Evolutionary conservation across 768 basidiomycete species (phyloP).

Genomic region (Holtermannia corniformis): DNA sequence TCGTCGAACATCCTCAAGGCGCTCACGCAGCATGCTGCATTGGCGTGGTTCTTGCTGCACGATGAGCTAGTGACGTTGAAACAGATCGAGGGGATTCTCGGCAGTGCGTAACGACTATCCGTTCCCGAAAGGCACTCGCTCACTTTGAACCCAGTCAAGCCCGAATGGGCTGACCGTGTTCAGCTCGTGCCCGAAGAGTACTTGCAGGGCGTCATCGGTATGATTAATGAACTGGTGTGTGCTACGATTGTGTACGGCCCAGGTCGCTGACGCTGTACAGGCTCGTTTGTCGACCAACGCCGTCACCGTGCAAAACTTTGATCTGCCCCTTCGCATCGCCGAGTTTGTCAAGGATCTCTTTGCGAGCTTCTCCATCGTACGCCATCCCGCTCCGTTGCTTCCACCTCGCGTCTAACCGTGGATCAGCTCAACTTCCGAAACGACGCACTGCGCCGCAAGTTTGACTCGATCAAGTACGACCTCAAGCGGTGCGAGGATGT

Average conservation of each 20-base stretch:
- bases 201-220: slow-evolving; percentile 43
- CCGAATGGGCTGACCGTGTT: slow-evolving; percentile 32
- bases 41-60: slow-evolving; percentile 38
- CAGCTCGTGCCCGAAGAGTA: slow-evolving; percentile 44
- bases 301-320: slow-evolving; percentile 44
- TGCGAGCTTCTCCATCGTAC: slow-evolving; percentile 40
- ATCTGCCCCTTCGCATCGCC: slow-evolving; percentile 41
- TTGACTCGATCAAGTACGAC: slow-evolving; percentile 45
- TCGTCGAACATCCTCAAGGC: slow-evolving; percentile 21
- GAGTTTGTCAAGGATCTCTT: slow-evolving; percentile 45
- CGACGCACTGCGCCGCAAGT: slow-evolving; percentile 43
- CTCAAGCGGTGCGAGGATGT: slow-evolving; percentile 45
- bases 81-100: slow-evolving; percentile 34
- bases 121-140: not conserved
- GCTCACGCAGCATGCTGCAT: slow-evolving; percentile 35
- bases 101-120: slow-evolving; percentile 28
- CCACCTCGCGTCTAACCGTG: slow-evolving; percentile 1
- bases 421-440: slow-evolving; percentile 44
- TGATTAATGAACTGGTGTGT: slow-evolving; percentile 43
- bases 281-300: slow-evolving; percentile 41
- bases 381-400: slow-evolving; percentile 1
- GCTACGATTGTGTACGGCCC: not conserved
- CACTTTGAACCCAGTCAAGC: slow-evolving; percentile 20
- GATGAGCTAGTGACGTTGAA: slow-evolving; percentile 37
- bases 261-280: slow-evolving; percentile 8